phyloP scores from a whole-genome alignment of 768 basidiomycete species.

The Collybia nuda region DNA sequence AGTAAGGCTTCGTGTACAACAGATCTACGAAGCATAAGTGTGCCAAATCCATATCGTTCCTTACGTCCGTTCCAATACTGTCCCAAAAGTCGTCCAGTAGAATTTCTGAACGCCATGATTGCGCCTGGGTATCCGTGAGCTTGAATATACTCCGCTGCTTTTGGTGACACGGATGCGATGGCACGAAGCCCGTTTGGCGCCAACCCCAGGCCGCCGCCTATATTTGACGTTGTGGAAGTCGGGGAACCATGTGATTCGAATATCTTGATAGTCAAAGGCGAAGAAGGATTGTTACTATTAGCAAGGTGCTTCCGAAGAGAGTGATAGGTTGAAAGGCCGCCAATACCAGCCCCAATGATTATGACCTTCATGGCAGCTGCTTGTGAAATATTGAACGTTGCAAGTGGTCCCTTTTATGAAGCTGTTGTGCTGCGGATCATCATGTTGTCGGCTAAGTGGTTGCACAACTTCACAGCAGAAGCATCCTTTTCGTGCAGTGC shows the following conservation, averaged over 20 bases:
- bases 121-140: constrained; percentile 22
- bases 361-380: constrained; percentile 26
- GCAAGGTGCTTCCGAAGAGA: constrained; percentile 31
- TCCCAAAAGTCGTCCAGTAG: constrained; percentile 33
- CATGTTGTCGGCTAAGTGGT: too few relatives aligned
- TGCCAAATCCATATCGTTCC: constrained; percentile 29
- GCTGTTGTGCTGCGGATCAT: too few relatives aligned
- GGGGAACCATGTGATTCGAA: constrained; percentile 31
- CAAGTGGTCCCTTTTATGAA: too few relatives aligned
- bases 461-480: too few relatives aligned
- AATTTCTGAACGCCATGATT: constrained; percentile 29
- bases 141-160: constrained; percentile 28
- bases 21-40: constrained; percentile 31
- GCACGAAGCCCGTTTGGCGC: constrained; percentile 39
- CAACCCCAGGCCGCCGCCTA: constrained; percentile 37
- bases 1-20: constrained; percentile 33
- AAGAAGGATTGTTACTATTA: constrained; percentile 3
- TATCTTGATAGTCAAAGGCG: constrained; percentile 23
- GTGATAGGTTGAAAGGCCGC: constrained; percentile 30
- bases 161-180: constrained; percentile 25
- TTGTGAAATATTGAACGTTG: too few relatives aligned
- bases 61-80: constrained; percentile 23
- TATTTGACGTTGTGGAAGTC: constrained; percentile 18
- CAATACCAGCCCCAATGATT: constrained; percentile 33
- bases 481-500: too few relatives aligned